Percentiles rank a stretch among this genome's conserved stretches.
These are phyloP conservation scores for Arthrobotrys sinensis DNA, from an alignment of 2,329 filamentous ascomycete species.

Conservation along the genomic window DNA sequence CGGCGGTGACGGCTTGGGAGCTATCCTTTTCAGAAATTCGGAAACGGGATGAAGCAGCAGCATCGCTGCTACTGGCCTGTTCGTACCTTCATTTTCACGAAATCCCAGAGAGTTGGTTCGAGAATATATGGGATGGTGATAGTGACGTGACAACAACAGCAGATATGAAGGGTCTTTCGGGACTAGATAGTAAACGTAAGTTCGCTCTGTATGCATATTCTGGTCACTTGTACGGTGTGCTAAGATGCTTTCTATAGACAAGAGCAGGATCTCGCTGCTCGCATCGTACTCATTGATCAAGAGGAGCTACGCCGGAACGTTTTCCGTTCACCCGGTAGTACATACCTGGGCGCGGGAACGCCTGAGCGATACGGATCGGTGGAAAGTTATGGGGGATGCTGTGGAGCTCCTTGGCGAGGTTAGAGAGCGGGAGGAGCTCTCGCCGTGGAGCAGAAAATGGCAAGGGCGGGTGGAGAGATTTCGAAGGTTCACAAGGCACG, in stretches of 20 bases:
- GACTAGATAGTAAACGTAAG: too few relatives aligned
- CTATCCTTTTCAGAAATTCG: constrained; percentile 60
- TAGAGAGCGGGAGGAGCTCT: not conserved
- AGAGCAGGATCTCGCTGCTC: constrained; percentile 22
- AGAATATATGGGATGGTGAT: constrained; percentile 30
- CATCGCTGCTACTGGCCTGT: constrained; percentile 59
- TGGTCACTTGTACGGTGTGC: too few relatives aligned
- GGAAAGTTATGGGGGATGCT: not conserved
- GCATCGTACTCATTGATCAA: constrained; percentile 31
- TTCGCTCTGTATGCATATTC: too few relatives aligned
- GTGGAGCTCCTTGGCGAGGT: not conserved
- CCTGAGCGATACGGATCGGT: not conserved
- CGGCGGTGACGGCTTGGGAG: constrained; percentile 55
- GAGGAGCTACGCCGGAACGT: not conserved
- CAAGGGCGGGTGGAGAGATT: not conserved
- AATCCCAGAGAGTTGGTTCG: constrained; percentile 42
- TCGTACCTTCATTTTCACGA: constrained; percentile 60
- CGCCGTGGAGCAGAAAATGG: not conserved
- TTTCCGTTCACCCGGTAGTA: constrained; percentile 59
- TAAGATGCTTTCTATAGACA: constrained; percentile 8
- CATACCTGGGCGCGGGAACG: constrained; percentile 58
- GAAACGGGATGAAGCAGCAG: constrained; percentile 34
- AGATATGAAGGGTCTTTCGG: too few relatives aligned
- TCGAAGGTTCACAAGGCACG: not conserved
- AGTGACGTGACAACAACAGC: not conserved